Conservation (phyloP, 176 grass and related monocot species). For the Metroxylon sagu region DNA sequence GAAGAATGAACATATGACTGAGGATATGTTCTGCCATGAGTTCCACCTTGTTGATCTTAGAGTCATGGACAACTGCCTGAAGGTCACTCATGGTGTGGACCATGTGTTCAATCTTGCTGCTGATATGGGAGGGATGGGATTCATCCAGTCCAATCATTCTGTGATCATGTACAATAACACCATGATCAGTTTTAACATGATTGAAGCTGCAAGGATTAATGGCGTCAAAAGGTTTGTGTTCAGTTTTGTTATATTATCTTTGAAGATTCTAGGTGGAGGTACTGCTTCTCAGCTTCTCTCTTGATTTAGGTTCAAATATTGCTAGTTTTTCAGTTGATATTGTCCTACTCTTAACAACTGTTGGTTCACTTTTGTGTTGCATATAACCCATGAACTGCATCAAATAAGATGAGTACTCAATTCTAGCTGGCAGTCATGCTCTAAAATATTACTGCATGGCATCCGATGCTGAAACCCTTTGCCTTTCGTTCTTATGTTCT, state of each 20-base stretch:
- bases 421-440: no score
- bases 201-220: constrained; percentile 40
- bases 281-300: no score
- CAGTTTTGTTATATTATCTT: not conserved
- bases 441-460: no score
- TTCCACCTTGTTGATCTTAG: constrained; percentile 2
- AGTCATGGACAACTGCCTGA: constrained; percentile 50
- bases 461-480: no score
- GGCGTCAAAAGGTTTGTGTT: constrained; percentile 26
- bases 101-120: constrained; percentile 54
- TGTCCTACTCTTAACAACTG: no score
- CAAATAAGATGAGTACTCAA: no score
- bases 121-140: constrained; percentile 55
- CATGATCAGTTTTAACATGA: constrained; percentile 53
- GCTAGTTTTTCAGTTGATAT: no score
- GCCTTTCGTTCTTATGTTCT: no score
- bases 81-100: constrained; percentile 32
- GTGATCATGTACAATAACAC: constrained; percentile 49
- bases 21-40: constrained; percentile 9
- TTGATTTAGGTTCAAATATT: no score
- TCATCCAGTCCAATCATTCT: constrained; percentile 48
- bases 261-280: not conserved
- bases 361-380: no score
- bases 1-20: constrained; percentile 13
- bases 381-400: no score